phyloP scores from a whole-genome alignment of 345 rosid genomes.

The Melaleuca alternifolia region DNA sequence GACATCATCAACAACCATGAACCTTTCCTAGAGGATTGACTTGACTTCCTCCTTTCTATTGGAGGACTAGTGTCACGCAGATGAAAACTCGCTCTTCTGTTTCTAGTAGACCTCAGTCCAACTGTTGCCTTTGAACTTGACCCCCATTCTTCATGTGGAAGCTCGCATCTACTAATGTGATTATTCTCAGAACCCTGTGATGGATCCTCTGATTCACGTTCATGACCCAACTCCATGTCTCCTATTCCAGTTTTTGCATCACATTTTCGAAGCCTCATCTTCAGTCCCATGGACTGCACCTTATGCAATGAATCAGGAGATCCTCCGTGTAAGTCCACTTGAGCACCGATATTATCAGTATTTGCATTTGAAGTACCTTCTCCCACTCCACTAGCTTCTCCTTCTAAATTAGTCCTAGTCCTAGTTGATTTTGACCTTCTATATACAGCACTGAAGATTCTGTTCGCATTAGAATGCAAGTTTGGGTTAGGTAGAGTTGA shows the following conservation, averaged over 20 bases:
- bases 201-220: conserved; percentile 22
- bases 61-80: conserved; percentile 54
- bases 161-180: conserved; percentile 20
- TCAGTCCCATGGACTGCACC: conserved; percentile 22
- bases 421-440: conserved; percentile 56
- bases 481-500: conserved; percentile 22
- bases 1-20: conserved; percentile 80
- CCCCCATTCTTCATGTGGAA: conserved; percentile 49
- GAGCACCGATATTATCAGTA: conserved; percentile 20
- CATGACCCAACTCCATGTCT: conserved; percentile 16
- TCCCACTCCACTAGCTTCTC: conserved; percentile 12
- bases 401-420: conserved; percentile 25
- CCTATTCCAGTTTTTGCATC: conserved; percentile 11
- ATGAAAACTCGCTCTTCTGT: conserved; percentile 57
- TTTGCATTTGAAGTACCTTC: conserved; percentile 33
- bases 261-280: conserved; percentile 6
- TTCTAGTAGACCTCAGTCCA: conserved; percentile 72
- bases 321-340: conserved; percentile 25
- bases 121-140: conserved; percentile 57
- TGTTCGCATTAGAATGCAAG: conserved; percentile 32
- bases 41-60: conserved; percentile 35
- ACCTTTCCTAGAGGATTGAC: conserved; percentile 38
- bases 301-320: conserved; percentile 20
- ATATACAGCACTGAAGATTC: conserved; percentile 70
- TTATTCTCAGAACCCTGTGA: neutral